Percentiles rank a stretch among this genome's conserved stretches.
Evolutionary conservation across 2,329 filamentous ascomycete species (phyloP).

Genomic region (Exophiala sp.): DNA sequence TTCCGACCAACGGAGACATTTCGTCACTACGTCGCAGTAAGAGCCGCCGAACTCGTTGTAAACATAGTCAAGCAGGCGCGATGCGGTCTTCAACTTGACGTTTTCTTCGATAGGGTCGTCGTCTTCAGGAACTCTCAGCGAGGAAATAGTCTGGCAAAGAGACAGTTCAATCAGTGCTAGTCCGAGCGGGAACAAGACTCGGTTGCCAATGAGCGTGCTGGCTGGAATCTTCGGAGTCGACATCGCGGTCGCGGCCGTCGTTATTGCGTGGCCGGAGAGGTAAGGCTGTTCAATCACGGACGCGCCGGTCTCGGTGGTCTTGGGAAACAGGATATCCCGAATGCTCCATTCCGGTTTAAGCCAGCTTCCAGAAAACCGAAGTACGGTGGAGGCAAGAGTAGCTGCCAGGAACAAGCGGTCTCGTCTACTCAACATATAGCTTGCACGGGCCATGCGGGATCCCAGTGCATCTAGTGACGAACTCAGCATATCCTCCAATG

Average conservation of each 20-base stretch:
- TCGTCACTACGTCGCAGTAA: conserved; percentile 22
- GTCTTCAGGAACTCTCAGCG: conserved; percentile 19
- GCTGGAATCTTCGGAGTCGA: background rate
- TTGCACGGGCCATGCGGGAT: background rate
- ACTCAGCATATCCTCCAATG: background rate
- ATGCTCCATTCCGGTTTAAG: conserved; percentile 9
- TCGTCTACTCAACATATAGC: conserved; percentile 10
- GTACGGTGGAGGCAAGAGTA: conserved; percentile 13
- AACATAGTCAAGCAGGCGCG: conserved; percentile 13
- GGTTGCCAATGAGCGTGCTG: conserved; percentile 14
- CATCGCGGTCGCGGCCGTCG: background rate
- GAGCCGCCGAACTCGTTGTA: conserved; percentile 22
- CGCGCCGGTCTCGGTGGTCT: background rate
- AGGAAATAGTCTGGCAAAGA: conserved; percentile 21
- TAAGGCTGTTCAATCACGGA: conserved; percentile 4
- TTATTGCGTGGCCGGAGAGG: conserved; percentile 3
- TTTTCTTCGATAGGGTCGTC: conserved; percentile 15
- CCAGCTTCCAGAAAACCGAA: conserved; percentile 12
- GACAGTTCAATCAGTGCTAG: conserved; percentile 24
- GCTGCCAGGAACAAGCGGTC: conserved; percentile 14
- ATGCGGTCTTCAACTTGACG: conserved; percentile 25
- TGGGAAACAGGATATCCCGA: conserved; percentile 12
- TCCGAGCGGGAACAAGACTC: conserved; percentile 23
- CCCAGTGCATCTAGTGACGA: background rate
- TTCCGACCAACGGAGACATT: conserved; percentile 20